phyloP scores from a whole-genome alignment of 2,329 filamentous ascomycete genomes.

The Rosellinia necatrix region DNA sequence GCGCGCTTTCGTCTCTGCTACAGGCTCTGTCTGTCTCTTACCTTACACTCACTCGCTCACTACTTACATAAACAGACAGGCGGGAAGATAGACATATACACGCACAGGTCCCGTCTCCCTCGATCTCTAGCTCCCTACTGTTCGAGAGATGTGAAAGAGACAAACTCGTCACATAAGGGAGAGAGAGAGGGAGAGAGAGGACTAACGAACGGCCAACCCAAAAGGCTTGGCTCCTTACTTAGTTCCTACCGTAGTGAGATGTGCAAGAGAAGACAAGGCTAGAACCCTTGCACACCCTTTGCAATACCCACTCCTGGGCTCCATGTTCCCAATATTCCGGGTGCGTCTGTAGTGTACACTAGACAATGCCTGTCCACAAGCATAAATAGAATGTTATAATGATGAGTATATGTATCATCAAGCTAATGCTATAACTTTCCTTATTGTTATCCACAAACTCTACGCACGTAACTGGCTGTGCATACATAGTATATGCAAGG shows the following conservation, averaged over 20 bases:
- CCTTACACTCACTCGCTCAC: too few species aligned
- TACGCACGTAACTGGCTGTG: not conserved
- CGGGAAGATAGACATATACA: too few species aligned
- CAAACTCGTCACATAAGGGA: too few species aligned
- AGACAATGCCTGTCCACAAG: slow-evolving; percentile 26
- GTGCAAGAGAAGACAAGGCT: slow-evolving; percentile 34
- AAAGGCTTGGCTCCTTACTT: slow-evolving; percentile 1
- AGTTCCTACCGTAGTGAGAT: slow-evolving; percentile 10
- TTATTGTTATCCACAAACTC: too few species aligned
- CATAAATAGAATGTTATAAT: slow-evolving; percentile 31
- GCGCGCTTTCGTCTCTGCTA: not conserved
- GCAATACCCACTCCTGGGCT: slow-evolving; percentile 34
- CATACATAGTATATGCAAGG: not conserved
- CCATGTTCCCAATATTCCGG: slow-evolving; percentile 43
- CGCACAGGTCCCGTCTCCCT: not conserved
- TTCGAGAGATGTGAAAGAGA: too few species aligned
- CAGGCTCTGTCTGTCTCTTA: not conserved
- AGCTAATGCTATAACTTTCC: too few species aligned
- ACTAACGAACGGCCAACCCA: not conserved
- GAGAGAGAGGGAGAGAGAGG: not conserved
- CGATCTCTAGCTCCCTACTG: too few species aligned
- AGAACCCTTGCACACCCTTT: slow-evolving; percentile 38
- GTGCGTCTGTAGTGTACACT: slow-evolving; percentile 30
- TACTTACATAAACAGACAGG: too few species aligned
- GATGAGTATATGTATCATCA: slow-evolving; percentile 6